Evolutionary conservation across 176 grass and related monocot species (phyloP).

Genomic region (Phragmites australis): DNA sequence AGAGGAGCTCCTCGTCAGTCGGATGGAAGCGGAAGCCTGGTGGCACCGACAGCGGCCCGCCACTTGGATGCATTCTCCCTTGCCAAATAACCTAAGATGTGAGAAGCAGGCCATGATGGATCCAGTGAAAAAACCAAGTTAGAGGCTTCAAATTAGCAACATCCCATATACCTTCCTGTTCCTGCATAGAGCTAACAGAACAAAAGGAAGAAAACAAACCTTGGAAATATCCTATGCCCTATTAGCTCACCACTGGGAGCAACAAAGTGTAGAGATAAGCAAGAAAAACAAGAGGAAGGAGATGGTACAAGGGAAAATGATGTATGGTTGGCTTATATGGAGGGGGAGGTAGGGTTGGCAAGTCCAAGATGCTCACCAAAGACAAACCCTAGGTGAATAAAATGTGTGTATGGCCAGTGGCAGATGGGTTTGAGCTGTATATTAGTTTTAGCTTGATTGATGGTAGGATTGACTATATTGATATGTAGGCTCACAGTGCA

Average conservation of each 20-base stretch:
- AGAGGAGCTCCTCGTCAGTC: slow-evolving; percentile 92
- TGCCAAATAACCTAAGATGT: slow-evolving; percentile 42
- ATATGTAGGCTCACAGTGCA: slow-evolving; percentile 32
- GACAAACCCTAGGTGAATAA: slow-evolving; percentile 47
- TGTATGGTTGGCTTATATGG: slow-evolving; percentile 46
- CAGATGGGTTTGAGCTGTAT: slow-evolving; percentile 59
- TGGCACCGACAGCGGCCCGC: slow-evolving; percentile 64
- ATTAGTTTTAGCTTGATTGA: slow-evolving; percentile 51
- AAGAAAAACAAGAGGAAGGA: slow-evolving; percentile 61
- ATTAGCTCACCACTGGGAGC: slow-evolving; percentile 39
- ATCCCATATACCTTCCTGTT: slow-evolving; percentile 44
- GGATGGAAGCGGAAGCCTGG: slow-evolving; percentile 96
- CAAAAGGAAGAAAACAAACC: slow-evolving; percentile 58
- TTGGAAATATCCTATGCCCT: slow-evolving; percentile 49
- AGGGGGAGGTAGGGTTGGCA: slow-evolving; percentile 39
- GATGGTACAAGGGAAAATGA: slow-evolving; percentile 16
- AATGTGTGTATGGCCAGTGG: slow-evolving; percentile 29
- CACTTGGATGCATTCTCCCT: slow-evolving; percentile 68
- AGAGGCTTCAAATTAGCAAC: slow-evolving; percentile 3
- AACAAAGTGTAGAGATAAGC: slow-evolving; percentile 47
- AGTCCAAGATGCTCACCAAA: slow-evolving; percentile 53
- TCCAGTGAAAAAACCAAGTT: slow-evolving; percentile 2
- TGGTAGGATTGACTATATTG: slow-evolving; percentile 51
- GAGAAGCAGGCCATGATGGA: slow-evolving; percentile 16
- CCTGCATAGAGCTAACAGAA: slow-evolving; percentile 15